Evolutionary conservation across 2,329 filamentous ascomycete genomes (phyloP), one percentile per base, ranked within the genome.

Genomic region (Ceratocystis papillata): DNA sequence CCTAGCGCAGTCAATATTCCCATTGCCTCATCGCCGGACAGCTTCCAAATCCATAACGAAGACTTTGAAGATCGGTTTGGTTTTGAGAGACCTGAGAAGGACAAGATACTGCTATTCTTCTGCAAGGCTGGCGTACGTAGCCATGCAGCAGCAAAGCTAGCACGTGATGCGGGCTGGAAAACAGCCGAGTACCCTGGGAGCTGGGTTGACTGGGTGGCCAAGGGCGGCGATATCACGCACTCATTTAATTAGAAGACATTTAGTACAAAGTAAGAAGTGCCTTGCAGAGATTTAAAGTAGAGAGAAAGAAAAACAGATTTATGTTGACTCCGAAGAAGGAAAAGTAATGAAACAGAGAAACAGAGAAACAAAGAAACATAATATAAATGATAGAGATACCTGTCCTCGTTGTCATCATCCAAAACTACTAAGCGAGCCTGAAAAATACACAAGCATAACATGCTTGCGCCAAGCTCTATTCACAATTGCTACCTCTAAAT

Each of bases 71-170:
- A 90, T 68, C 78, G 87, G 17, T 92, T 90, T 75, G 92, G 90
- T 3, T 96, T 88, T 72, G 77, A 80, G 67, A 88, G 89, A 68
- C 92, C 80, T 0, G 71, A 72, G 1, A 78, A 78, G 68, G 79
- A 83, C n/a, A 74, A 75, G 41, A 79, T 83, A 69, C 74, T 96
- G 15, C 81, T 97, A 3, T 94, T 97, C 72, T 97, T 96, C 76
- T 99, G 94, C 77, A 95, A 90, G 78, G 87, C 92, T 0, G 94
- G 94, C 1, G 89, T 97, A 69, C 81, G 94, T 73, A 90, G 89
- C 71, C 79, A 81, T 59, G 83, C 88, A 0, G 92, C 92, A 5
- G 91, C 91, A 5, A 80, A 82, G 69, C 75, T 96, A 74, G 94
- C 94, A 37, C 79, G 80, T 71, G 82, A 88, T 73, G 87, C 86